These are phyloP conservation scores for Dillenia suffruticosa DNA, from an alignment of 164 flowering plant genomes.

Conservation along the genomic window DNA sequence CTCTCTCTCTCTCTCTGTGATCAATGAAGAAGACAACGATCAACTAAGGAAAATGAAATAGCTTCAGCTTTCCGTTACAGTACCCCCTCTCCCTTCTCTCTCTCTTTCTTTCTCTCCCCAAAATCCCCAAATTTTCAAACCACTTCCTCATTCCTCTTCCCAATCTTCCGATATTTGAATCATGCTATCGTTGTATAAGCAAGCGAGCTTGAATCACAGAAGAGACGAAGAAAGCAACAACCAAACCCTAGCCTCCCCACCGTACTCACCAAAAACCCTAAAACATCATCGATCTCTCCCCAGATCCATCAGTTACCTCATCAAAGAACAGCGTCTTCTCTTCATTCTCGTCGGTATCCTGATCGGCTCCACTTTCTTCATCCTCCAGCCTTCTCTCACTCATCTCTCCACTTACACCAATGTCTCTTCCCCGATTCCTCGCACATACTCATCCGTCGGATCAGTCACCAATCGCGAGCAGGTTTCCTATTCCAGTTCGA, in stretches of 20 bases:
- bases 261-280: conserved; percentile 54
- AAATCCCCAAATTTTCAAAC: no score
- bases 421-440: conserved; percentile 16
- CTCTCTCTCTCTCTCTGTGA: no score
- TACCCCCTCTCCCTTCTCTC: no score
- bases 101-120: no score
- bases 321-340: conserved; percentile 78
- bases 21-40: no score
- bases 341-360: conserved; percentile 79
- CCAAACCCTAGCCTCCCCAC: conserved; percentile 15
- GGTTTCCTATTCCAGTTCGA: not conserved
- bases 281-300: conserved; percentile 64
- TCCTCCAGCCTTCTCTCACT: conserved; percentile 64
- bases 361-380: conserved; percentile 83
- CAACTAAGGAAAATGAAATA: no score
- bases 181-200: conserved; percentile 84
- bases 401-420: conserved; percentile 18
- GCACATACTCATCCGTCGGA: conserved; percentile 7
- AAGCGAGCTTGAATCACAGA: conserved; percentile 37
- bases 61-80: no score
- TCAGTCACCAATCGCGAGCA: conserved; percentile 3
- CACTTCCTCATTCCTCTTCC: no score
- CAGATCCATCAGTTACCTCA: conserved; percentile 68
- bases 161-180: not conserved
- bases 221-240: conserved; percentile 49